Conservation (phyloP, 2,329 filamentous ascomycete species). For the Sordariomycetes sp. region DNA sequence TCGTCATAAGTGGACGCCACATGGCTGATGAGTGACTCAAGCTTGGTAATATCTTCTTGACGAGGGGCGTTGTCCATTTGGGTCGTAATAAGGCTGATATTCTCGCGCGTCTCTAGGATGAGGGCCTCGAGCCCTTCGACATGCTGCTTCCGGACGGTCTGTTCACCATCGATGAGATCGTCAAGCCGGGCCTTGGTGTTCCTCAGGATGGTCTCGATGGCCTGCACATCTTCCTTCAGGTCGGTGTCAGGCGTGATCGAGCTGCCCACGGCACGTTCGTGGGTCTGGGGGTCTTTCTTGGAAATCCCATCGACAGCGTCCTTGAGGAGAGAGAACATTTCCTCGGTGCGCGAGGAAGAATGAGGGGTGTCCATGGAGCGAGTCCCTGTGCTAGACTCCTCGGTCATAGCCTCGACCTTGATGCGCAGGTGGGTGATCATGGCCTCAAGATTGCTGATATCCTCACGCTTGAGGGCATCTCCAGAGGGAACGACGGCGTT, state of each 20-base stretch:
- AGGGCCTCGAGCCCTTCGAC: conserved; percentile 54
- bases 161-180: conserved; percentile 63
- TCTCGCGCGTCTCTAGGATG: conserved; percentile 65
- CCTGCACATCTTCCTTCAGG: conserved; percentile 70
- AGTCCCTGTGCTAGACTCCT: conserved; percentile 16
- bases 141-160: conserved; percentile 56
- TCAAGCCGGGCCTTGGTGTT: conserved; percentile 86
- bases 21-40: conserved; percentile 72
- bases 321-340: conserved; percentile 37
- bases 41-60: conserved; percentile 66
- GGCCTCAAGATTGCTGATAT: conserved; percentile 77
- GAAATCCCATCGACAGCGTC: conserved; percentile 34
- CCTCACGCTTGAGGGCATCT: conserved; percentile 52
- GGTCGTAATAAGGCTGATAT: conserved; percentile 53
- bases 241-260: conserved; percentile 22
- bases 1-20: conserved; percentile 69
- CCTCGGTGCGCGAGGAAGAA: conserved; percentile 42
- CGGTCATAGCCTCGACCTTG: conserved; percentile 58
- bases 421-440: conserved; percentile 72
- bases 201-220: conserved; percentile 79
- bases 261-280: conserved; percentile 9
- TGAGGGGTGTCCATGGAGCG: conserved; percentile 32
- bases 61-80: conserved; percentile 61
- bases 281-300: conserved; percentile 15
- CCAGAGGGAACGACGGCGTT: conserved; percentile 25